Base-by-base conservation (phyloP, 495 filamentous ascomycete species). In the Umbilicaria muhlenbergii region DNA sequence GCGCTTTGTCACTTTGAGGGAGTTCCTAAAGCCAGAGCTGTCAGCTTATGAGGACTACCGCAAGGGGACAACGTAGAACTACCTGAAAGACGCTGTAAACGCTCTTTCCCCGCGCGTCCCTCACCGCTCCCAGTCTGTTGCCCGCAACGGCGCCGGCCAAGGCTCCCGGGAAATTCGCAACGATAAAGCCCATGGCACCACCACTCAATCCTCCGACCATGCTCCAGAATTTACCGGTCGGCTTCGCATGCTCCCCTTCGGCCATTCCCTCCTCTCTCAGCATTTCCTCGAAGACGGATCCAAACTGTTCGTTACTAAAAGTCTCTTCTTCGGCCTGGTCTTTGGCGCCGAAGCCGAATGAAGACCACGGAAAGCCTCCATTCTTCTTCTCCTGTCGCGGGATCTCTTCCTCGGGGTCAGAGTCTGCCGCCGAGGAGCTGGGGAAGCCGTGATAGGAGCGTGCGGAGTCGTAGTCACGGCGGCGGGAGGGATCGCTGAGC, bases 231-330 rank as follows among this genome's bases (percentile, higher is more conserved):
- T 77, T 80, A 16, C 75, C 69, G 1, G 77, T 86, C 14, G 80
- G 79, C 17, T 54, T 49, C 13, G 63, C 48, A 12, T 61, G 53
- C 14, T 66, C 60, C 15, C 73, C 70, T 43, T 78, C 77, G 0
- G 81, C 80, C 60, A 96, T 71, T 0, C 89, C 91, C 57, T 95
- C 82, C 51, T 98, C 91, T 32, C 82, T 75, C 60, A 96, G 62
- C 91, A 98, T 98, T 70, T 98, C 91, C 68, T 98, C 92, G 55
- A 98, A 98, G 2, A 86, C 81, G 47, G 76, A 73, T 15, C 80
- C 86, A 57, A 96, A 98, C 62, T 96, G 91, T 46, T 78, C 75
- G 37, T 77, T 70, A 49, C 77, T 70, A 52, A 75, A 62, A 13
- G 71, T 55, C n/a, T 71, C 68, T 36, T 72, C 69, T 41, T 75